These are phyloP conservation scores for Chlamydomonas sp. DNA, from an alignment of 139 green algal genomes.

Conservation along the genomic window DNA sequence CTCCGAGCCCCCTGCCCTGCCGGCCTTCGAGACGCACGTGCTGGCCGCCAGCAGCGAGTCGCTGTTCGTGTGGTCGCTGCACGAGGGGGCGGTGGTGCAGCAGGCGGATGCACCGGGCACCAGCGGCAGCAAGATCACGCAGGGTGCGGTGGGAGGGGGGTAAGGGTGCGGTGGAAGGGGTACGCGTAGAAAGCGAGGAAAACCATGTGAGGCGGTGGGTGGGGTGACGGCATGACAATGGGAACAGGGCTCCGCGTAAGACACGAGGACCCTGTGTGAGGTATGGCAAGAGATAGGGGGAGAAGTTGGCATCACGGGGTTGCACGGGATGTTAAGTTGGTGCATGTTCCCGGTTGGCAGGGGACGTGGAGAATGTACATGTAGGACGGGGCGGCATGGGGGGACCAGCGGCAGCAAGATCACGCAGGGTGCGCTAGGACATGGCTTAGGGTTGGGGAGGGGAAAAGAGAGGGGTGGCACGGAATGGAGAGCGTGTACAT, in stretches of 20 bases:
- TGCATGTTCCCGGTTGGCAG: too few species aligned
- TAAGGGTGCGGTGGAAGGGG: slow-evolving; percentile 59
- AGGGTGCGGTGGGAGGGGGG: slow-evolving; percentile 49
- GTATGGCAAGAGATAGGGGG: too few species aligned
- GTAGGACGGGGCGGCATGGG: slow-evolving; percentile 11
- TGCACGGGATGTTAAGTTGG: too few species aligned
- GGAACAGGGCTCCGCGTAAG: too few species aligned
- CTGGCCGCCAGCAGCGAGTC: slow-evolving; percentile 54
- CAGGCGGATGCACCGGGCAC: slow-evolving; percentile 45
- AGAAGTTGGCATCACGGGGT: too few species aligned
- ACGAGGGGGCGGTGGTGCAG: slow-evolving; percentile 33
- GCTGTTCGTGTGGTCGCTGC: slow-evolving; percentile 61
- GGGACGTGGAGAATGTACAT: too few species aligned
- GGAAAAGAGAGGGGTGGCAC: not conserved
- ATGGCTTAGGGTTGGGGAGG: not conserved
- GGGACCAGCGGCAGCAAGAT: slow-evolving; percentile 41
- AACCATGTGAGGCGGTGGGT: slow-evolving; percentile 55
- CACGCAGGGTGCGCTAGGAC: slow-evolving; percentile 6
- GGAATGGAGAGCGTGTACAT: not conserved
- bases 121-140: slow-evolving; percentile 33
- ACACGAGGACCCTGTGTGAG: too few species aligned
- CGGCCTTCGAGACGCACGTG: slow-evolving; percentile 44
- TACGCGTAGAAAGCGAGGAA: slow-evolving; percentile 40
- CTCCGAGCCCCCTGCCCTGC: not conserved
- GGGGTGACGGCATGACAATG: too few species aligned